These are phyloP conservation scores for Wickerhamomyces xylosicus DNA, from an alignment of 805 yeast genomes.

Conservation along the genomic window DNA sequence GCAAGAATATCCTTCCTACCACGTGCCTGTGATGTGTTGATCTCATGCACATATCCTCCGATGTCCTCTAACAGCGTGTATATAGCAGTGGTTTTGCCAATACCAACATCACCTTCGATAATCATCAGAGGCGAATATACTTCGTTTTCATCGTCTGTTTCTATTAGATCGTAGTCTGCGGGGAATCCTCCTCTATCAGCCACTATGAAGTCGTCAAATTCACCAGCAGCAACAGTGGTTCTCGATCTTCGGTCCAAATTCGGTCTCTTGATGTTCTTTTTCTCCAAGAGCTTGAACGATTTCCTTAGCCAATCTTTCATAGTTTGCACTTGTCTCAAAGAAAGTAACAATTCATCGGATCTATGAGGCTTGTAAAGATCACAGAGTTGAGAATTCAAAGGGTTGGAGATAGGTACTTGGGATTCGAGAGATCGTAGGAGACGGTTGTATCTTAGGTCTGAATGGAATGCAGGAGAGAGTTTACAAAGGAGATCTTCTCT, in stretches of 20 bases:
- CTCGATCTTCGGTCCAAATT: conserved; percentile 16
- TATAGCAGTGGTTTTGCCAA: conserved; percentile 70
- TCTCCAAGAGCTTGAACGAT: conserved; percentile 24
- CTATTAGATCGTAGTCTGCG: conserved; percentile 2
- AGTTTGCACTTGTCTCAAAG: conserved; percentile 10
- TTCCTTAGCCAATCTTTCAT: conserved; percentile 22
- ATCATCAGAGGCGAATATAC: conserved; percentile 54
- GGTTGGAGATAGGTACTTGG: background rate
- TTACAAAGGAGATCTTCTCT: conserved; percentile 1
- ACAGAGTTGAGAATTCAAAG: conserved; percentile 18
- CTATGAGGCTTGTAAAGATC: conserved; percentile 20
- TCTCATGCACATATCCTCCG: conserved; percentile 69
- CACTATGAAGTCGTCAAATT: conserved; percentile 24
- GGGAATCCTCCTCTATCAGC: conserved; percentile 13
- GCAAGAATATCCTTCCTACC: conserved; percentile 60
- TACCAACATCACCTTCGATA: conserved; percentile 60
- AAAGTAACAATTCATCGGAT: conserved; percentile 21
- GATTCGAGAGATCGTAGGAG: background rate
- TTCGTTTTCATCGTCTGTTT: conserved; percentile 16
- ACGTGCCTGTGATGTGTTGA: conserved; percentile 66
- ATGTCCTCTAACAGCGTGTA: conserved; percentile 54
- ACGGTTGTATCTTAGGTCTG: conserved; percentile 2
- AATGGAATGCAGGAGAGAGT: conserved; percentile 1
- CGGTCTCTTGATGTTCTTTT: conserved; percentile 22
- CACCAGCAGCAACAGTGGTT: conserved; percentile 14